These are phyloP conservation scores for Vachellia collinsii DNA, from an alignment of 306 rosid species.

Conservation along the genomic window DNA sequence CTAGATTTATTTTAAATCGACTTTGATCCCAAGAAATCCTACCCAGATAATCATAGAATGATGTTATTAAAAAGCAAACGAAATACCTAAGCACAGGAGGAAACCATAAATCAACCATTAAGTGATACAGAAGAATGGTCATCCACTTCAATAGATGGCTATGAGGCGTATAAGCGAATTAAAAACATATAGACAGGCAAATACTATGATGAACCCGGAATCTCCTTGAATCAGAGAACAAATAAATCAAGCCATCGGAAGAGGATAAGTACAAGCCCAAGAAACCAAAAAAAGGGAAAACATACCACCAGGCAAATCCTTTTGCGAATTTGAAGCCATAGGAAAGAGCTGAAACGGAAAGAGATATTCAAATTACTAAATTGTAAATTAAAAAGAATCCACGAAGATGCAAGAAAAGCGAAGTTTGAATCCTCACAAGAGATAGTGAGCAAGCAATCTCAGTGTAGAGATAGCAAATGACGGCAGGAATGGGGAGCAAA, in stretches of 20 bases:
- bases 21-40: background rate
- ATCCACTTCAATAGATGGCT: background rate
- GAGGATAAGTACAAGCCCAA: background rate
- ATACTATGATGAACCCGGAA: background rate
- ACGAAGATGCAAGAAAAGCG: background rate
- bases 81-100: background rate
- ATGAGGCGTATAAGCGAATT: background rate
- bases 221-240: background rate
- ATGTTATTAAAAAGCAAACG: background rate
- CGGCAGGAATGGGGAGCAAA: background rate
- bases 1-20: background rate
- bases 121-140: background rate
- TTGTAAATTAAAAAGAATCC: background rate
- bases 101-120: background rate
- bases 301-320: conserved; percentile 61
- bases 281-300: background rate
- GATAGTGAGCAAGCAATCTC: background rate
- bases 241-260: background rate
- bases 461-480: background rate
- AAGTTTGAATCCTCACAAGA: conserved; percentile 28
- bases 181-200: background rate
- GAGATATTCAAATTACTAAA: background rate
- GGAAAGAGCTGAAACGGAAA: conserved; percentile 42
- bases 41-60: background rate
- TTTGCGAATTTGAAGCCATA: conserved; percentile 61